Percentiles rank a stretch among this genome's conserved stretches.
Conservation (phyloP, 805 yeast species). For the Zygosaccharomyces bisporus region DNA sequence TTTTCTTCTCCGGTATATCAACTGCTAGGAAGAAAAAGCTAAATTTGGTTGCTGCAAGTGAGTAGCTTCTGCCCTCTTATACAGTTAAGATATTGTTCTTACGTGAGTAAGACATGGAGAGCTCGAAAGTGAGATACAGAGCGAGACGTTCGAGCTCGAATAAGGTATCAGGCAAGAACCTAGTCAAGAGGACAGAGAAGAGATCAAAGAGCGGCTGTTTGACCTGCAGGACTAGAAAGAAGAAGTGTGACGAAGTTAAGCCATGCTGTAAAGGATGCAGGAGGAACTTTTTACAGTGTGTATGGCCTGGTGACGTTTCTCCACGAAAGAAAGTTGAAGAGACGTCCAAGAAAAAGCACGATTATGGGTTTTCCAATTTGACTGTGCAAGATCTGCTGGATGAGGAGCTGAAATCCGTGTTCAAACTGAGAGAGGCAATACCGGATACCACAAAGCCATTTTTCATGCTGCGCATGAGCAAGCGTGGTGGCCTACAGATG, state of each 20-base stretch:
- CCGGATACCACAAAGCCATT: not conserved
- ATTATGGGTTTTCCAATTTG: conserved; percentile 6
- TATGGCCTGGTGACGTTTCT: conserved; percentile 50
- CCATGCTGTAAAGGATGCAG: conserved; percentile 67
- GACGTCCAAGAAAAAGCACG: not conserved
- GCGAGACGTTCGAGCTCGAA: conserved; percentile 3
- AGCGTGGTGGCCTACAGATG: conserved; percentile 3
- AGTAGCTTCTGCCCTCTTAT: not conserved
- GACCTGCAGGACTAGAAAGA: conserved; percentile 74
- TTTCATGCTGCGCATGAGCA: conserved; percentile 3
- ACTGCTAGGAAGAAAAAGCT: not conserved
- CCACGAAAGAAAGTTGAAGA: not conserved
- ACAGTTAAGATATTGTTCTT: not conserved
- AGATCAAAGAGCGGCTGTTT: conserved; percentile 71
- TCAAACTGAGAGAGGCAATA: not conserved
- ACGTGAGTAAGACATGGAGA: not conserved
- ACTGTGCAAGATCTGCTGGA: conserved; percentile 8
- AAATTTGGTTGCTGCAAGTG: not conserved
- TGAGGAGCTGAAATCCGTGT: not conserved
- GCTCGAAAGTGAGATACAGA: conserved; percentile 7
- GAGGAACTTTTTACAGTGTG: conserved; percentile 60
- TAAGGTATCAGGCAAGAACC: not conserved
- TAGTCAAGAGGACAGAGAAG: conserved; percentile 31
- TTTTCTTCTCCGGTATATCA: not conserved
- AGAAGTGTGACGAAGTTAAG: conserved; percentile 67